Evolutionary conservation across 2,329 filamentous ascomycete species (phyloP), one percentile per base, ranked within the genome.

Genomic region (Furcasterigmium furcatum): DNA sequence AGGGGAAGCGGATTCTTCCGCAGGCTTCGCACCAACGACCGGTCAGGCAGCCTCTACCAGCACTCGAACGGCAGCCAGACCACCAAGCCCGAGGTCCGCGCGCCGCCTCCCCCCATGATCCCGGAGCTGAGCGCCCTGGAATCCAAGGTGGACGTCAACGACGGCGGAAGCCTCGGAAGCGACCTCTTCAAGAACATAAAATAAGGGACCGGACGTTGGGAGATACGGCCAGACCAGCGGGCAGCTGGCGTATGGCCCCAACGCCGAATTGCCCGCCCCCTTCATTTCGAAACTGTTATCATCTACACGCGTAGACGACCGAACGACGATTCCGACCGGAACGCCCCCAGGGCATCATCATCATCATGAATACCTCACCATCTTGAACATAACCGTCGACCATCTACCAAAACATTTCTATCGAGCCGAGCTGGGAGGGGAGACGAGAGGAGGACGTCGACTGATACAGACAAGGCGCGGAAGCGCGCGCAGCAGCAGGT

Each of bases 101-200:
- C 73, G 10, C 77, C 79, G 9, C 79, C 79, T 46, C 77, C 79
- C 30, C 79, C 79, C 20, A 81, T 76, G 76, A 82, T 83, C 42
- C 79, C 79, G 18, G 79, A 82, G 57, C 65, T 82, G 41, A 69
- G 63, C 55, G 70, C 74, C 41, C 65, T 81, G 45, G 70, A 79
- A 54, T 70, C 73, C 46, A 73, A 72, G 57, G 55, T 74, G 41
- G 72, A 73, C 40, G 62, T 68, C 20, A 57, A 61, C 40, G 68
- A 77, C 35, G 67, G 70, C 7, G 69, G 66, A 36, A 66, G 64
- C 45, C 63, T 78, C 25, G 76, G 76, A 42, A 62, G 65, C 47
- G 77, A 82, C 50, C 63, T 83, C 27, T 82, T 83, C 61, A 80
- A 80, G 58, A 70, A 76, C 51, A 82, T 83, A 59, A 79, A 79